Evolutionary conservation across 352 stramenopile genomes (phyloP).

Genomic region (Pythium dissotocum): DNA sequence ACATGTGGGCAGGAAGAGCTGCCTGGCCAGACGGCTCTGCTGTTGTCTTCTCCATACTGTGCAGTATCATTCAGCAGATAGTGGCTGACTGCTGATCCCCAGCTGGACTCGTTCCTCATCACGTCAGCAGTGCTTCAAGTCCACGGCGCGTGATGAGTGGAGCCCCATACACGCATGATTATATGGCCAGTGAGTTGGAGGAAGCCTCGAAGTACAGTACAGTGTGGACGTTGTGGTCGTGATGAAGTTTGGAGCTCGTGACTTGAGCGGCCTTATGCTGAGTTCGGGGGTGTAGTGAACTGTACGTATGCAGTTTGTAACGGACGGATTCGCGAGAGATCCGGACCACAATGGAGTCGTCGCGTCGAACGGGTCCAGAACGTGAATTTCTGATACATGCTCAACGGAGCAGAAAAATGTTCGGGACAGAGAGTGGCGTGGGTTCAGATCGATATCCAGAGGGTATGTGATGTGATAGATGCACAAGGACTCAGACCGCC

Average conservation of each 20-base stretch:
- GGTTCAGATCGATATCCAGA: neutral
- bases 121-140: neutral
- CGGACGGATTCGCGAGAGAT: neutral
- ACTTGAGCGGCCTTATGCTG: neutral
- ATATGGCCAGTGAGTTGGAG: neutral
- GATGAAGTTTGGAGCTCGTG: neutral
- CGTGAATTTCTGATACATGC: neutral
- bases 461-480: neutral
- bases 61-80: too few species aligned
- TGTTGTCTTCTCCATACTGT: too few species aligned
- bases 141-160: neutral
- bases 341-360: neutral
- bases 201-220: neutral
- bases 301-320: conserved; percentile 3
- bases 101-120: conserved; percentile 3
- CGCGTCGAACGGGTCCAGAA: conserved; percentile 4
- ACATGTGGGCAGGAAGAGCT: neutral
- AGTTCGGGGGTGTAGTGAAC: neutral
- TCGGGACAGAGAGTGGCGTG: neutral
- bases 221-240: neutral
- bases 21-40: neutral
- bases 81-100: conserved; percentile 5
- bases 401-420: neutral
- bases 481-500: too few species aligned
- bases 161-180: too few species aligned